Percentiles rank a stretch among this genome's conserved stretches.
Evolutionary conservation across 176 grass and related monocot genomes (phyloP).

Genomic region (Bromus sterilis): DNA sequence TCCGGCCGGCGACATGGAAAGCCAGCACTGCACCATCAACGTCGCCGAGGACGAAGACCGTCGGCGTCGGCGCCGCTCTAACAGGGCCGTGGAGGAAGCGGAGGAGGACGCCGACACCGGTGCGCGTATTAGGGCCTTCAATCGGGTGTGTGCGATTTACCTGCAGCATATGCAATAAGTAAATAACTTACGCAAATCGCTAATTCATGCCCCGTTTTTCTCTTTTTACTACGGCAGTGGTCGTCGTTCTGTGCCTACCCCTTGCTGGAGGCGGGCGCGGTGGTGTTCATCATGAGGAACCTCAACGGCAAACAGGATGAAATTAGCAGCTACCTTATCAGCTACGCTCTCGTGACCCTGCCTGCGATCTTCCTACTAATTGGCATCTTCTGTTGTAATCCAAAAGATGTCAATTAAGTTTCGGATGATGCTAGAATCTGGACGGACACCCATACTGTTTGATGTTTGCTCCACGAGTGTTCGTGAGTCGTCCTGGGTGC

Average conservation of each 20-base stretch:
- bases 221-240: background rate
- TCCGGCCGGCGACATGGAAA: background rate
- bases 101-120: background rate
- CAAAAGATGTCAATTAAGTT: background rate
- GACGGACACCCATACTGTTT: too few relatives aligned
- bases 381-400: background rate
- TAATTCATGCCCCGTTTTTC: background rate
- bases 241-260: background rate
- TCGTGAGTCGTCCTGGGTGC: background rate
- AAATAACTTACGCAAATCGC: background rate
- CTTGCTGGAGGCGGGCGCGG: background rate
- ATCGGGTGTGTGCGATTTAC: background rate
- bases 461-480: background rate
- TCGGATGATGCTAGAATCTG: background rate
- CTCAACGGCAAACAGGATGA: background rate
- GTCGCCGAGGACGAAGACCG: background rate
- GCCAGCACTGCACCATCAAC: background rate
- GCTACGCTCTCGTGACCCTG: background rate
- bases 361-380: background rate
- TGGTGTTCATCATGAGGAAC: background rate
- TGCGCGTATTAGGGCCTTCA: background rate
- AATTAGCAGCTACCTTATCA: background rate
- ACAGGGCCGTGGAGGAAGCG: background rate
- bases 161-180: background rate
- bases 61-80: background rate